Evolutionary conservation across 1,284 basidiomycete species (phyloP), one percentile per base, ranked within the genome.

Genomic region (Trichosporon ovoides): DNA sequence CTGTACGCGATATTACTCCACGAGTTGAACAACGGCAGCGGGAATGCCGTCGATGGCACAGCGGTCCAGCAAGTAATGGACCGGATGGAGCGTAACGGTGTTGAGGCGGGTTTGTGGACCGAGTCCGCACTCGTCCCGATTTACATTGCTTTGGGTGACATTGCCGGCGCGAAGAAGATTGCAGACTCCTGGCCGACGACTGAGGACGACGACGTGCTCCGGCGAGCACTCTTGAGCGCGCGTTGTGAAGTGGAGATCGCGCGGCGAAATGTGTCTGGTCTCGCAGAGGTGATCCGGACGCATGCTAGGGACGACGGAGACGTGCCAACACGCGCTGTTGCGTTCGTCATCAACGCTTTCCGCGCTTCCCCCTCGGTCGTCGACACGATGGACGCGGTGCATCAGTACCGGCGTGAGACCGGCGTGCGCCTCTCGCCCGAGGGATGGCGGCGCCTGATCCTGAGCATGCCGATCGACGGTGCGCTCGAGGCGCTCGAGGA

Each of bases 61-160:
- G n/a, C 57, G 1, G 38, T 61, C 12, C 19, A 36, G 13, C 56
- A 59, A 2, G 33, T 65, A 2, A 31, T 28, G 7, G 37, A 46
- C 18, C 48, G 34, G 7, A 49, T 52, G 50, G 36, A 53, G 18
- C 18, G 13, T 5, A 52, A 55, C 7, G 54, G 57, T 2, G 53
- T 66, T 3, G 9, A 36, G 9, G 57, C 60, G 3, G 62, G 65
- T 2, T 48, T 38, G 19, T 57, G 57, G 28, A 34, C 55, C 10
- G 48, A 61, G 55, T 60, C 61, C 1, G 61, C 59, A 43, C 49
- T 68, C 13, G 61, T 61, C 38, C 53, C 58, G 28, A 28, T 61
- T 35, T 59, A 66, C 49, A 36, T 63, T 24, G 31, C 38, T 14
- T 34, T 55, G 2, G 62, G 62, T 1, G 60, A 66, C 1, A 35